Evolutionary conservation across 1,139 yeast genomes (phyloP).

Genomic region (Nakaseomyces nivariensis): DNA sequence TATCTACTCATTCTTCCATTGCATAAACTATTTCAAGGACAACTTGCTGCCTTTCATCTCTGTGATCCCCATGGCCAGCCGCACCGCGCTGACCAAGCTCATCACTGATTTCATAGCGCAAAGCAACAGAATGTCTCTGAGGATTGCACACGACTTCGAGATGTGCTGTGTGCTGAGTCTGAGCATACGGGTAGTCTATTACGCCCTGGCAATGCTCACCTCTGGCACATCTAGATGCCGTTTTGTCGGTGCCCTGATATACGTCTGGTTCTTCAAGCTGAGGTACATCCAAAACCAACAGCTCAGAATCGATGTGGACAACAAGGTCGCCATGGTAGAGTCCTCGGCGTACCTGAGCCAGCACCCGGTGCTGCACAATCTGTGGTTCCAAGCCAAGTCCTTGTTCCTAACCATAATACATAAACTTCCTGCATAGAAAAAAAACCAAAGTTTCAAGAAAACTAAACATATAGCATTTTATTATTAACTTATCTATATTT

Average conservation of each 20-base stretch:
- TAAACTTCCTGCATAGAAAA: slow-evolving; percentile 8
- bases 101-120: slow-evolving; percentile 18
- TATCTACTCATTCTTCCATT: slow-evolving; percentile 50
- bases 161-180: slow-evolving; percentile 19
- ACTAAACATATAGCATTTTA: too few relatives aligned
- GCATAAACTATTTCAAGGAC: slow-evolving; percentile 39
- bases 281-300: slow-evolving; percentile 19
- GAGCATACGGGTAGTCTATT: slow-evolving; percentile 16
- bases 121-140: slow-evolving; percentile 19
- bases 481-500: slow-evolving; percentile 10
- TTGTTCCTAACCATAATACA: slow-evolving; percentile 11
- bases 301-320: slow-evolving; percentile 12
- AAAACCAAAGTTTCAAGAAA: neutral
- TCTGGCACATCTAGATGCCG: slow-evolving; percentile 6
- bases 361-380: slow-evolving; percentile 9
- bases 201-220: slow-evolving; percentile 7
- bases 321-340: slow-evolving; percentile 10
- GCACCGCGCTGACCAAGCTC: slow-evolving; percentile 12
- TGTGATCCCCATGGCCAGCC: slow-evolving; percentile 11
- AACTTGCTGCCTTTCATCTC: slow-evolving; percentile 30
- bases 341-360: neutral
- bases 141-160: slow-evolving; percentile 24
- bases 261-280: slow-evolving; percentile 24
- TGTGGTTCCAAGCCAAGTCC: slow-evolving; percentile 16
- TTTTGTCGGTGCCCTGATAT: slow-evolving; percentile 13